Conservation (phyloP, 495 filamentous ascomycete species). For the Ramalina peruviana region DNA sequence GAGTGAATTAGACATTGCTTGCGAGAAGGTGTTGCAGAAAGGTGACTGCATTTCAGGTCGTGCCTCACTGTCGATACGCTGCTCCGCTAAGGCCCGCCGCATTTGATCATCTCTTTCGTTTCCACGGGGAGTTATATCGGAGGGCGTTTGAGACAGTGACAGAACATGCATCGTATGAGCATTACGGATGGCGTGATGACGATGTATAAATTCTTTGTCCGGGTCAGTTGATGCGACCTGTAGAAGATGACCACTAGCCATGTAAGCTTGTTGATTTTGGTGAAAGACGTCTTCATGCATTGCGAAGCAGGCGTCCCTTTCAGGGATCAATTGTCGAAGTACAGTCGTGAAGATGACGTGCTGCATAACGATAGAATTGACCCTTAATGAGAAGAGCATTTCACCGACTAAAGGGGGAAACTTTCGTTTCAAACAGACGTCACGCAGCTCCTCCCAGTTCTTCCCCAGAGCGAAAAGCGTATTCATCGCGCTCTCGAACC, state of each 20-base stretch:
- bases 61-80: too few relatives aligned
- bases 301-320: slow-evolving; percentile 14
- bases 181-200: neutral
- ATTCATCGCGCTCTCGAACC: neutral
- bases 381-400: slow-evolving; percentile 31
- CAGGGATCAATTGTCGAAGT: slow-evolving; percentile 13
- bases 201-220: neutral
- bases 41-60: neutral
- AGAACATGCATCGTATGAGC: neutral
- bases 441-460: slow-evolving; percentile 18
- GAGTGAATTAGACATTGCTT: too few relatives aligned
- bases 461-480: slow-evolving; percentile 12
- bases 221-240: neutral
- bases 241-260: neutral
- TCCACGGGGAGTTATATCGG: too few relatives aligned
- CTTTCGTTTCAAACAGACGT: slow-evolving; percentile 21
- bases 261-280: slow-evolving; percentile 9
- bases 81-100: too few relatives aligned
- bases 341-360: slow-evolving; percentile 45
- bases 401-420: slow-evolving; percentile 52
- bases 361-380: slow-evolving; percentile 43
- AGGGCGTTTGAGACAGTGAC: neutral
- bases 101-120: too few relatives aligned
- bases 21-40: neutral
- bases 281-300: slow-evolving; percentile 12